Conservation (phyloP, 805 yeast genomes). For the Yamadazyma laniorum region DNA sequence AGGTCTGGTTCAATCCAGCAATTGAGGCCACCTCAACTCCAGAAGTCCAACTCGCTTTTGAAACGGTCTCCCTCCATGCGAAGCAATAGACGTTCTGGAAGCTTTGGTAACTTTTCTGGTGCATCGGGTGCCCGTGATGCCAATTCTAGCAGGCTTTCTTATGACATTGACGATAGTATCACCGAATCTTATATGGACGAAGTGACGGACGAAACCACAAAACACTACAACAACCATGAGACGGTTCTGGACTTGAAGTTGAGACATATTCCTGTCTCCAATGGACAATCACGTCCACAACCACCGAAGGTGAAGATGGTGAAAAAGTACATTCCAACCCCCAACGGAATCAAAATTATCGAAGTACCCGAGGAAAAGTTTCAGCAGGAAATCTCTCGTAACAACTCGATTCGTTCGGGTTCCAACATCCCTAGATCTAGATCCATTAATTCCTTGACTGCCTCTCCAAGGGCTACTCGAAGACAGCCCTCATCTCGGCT, state of each 20-base stretch:
- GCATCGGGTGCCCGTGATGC: not conserved
- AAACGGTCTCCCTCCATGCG: conserved; percentile 13
- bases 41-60: conserved; percentile 12
- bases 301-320: conserved; percentile 41
- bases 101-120: conserved; percentile 4
- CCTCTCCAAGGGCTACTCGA: conserved; percentile 1
- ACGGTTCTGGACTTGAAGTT: conserved; percentile 36
- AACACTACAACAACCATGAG: conserved; percentile 30
- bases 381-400: conserved; percentile 37
- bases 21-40: conserved; percentile 1
- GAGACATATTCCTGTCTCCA: conserved; percentile 16
- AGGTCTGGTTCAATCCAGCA: conserved; percentile 5
- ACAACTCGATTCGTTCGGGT: conserved; percentile 39
- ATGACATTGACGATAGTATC: conserved; percentile 31
- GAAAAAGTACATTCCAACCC: conserved; percentile 71
- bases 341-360: conserved; percentile 64
- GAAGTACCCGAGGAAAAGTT: conserved; percentile 59
- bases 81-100: not conserved
- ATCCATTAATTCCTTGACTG: conserved; percentile 17
- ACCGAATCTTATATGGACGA: conserved; percentile 32
- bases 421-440: conserved; percentile 23
- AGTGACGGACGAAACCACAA: conserved; percentile 25
- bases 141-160: conserved; percentile 1
- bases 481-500: conserved; percentile 21
- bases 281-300: not conserved